These are phyloP conservation scores for Paraphaeosphaeria sporulosa DNA, from an alignment of 2,329 filamentous ascomycete species.

Conservation along the genomic window DNA sequence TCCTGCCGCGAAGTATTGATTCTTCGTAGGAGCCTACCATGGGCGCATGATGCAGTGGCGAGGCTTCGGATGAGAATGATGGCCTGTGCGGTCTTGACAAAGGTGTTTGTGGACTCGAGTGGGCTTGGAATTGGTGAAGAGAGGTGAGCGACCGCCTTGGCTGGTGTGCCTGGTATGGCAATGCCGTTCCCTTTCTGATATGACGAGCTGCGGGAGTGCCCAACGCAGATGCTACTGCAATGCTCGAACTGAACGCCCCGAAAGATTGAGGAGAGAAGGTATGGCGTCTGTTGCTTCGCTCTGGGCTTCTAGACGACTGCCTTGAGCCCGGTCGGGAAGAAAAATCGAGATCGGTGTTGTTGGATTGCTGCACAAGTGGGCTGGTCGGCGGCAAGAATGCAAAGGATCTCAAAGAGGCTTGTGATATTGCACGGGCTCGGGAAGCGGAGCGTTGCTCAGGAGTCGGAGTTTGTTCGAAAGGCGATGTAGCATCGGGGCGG, in stretches of 20 bases:
- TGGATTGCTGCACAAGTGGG: conserved; percentile 87
- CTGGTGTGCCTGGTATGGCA: conserved; percentile 79
- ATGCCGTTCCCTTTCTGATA: conserved; percentile 65
- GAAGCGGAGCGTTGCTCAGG: conserved; percentile 44
- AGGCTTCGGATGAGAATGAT: conserved; percentile 76
- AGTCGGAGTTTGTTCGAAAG: conserved; percentile 24
- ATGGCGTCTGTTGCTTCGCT: conserved; percentile 68
- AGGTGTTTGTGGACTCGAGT: conserved; percentile 54
- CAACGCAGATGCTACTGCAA: conserved; percentile 40
- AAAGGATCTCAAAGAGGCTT: conserved; percentile 79
- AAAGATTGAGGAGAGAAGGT: conserved; percentile 73
- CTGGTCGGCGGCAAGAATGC: conserved; percentile 89
- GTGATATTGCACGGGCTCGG: conserved; percentile 53
- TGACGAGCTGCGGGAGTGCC: conserved; percentile 43
- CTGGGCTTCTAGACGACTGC: conserved; percentile 51
- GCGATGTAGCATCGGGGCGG: conserved; percentile 24
- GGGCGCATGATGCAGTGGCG: conserved; percentile 84
- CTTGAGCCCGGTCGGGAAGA: conserved; percentile 54
- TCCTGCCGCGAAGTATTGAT: conserved; percentile 90
- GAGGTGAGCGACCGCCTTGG: conserved; percentile 77
- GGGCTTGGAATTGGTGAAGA: conserved; percentile 51
- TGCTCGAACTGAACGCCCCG: conserved; percentile 56
- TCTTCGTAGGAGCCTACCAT: conserved; percentile 99
- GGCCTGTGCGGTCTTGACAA: conserved; percentile 66
- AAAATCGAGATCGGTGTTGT: conserved; percentile 78